Percentiles rank a stretch among this genome's conserved stretches.
Evolutionary conservation across 495 filamentous ascomycete genomes (phyloP).

Genomic region (Echria macrotheca): DNA sequence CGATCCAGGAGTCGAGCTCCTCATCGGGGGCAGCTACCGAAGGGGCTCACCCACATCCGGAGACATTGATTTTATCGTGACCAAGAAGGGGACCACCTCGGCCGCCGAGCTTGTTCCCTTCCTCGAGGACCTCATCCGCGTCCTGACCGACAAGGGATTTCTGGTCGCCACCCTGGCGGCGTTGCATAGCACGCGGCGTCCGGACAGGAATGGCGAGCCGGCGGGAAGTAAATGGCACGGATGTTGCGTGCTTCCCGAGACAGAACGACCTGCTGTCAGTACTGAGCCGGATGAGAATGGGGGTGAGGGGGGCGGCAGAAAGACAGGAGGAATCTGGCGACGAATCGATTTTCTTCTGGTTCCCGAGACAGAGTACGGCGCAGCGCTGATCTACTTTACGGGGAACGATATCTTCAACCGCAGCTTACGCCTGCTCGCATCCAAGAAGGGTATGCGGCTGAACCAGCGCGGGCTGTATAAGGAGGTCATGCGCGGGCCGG

Average conservation of each 20-base stretch:
- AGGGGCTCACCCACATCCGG: constrained; percentile 68
- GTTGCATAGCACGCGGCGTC: constrained; percentile 21
- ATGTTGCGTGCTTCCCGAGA: constrained; percentile 60
- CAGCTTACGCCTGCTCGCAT: constrained; percentile 75
- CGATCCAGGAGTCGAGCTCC: constrained; percentile 57
- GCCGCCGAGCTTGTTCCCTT: constrained; percentile 59
- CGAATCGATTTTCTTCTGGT: constrained; percentile 86
- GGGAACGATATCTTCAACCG: constrained; percentile 97
- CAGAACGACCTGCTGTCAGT: constrained; percentile 14
- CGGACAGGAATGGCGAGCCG: constrained; percentile 25
- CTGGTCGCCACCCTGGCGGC: constrained; percentile 44
- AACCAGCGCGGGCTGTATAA: constrained; percentile 81
- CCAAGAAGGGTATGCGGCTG: constrained; percentile 76
- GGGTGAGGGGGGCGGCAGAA: too few species aligned
- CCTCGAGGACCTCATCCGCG: constrained; percentile 59
- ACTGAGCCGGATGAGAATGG: constrained; percentile 17
- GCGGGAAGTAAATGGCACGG: constrained; percentile 79
- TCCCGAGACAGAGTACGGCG: constrained; percentile 73
- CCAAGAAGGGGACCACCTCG: constrained; percentile 55
- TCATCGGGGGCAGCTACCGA: constrained; percentile 80
- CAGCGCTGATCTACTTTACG: constrained; percentile 91
- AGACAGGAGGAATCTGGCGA: too few species aligned
- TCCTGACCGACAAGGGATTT: constrained; percentile 57
- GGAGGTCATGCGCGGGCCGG: constrained; percentile 61
- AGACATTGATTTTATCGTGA: constrained; percentile 85